Base-by-base conservation (phyloP, 2,329 filamentous ascomycete species). In the Didymella arachidicola region DNA sequence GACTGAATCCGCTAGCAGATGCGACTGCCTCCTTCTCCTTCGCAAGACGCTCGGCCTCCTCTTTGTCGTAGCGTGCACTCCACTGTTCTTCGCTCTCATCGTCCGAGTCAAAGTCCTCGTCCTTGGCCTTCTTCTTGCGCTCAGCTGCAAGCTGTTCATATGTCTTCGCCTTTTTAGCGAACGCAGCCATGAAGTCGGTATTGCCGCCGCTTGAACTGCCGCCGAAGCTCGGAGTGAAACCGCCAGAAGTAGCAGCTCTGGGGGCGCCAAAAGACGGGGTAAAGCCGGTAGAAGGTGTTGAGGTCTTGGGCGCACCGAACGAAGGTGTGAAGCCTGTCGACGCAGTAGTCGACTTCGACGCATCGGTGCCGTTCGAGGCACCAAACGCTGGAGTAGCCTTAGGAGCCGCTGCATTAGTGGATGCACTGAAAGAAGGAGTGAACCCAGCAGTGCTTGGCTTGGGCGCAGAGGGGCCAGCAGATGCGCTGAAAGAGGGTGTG, bases 61-160 rank as follows among this genome's bases (percentile, higher is more conserved):
- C 49, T 26, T 66, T 60, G 45, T 77, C 72, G 32, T 69, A 76
- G 18, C 68, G 68, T 8, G 68, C 67, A 36, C 69, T 70, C 70
- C 72, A 77, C 45, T 74, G 62, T 52, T 70, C 72, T 46, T 75
- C 63, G 12, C 66, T 71, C 54, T 77, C 74, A 5, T 76, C 72
- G 30, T 78, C 74, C 2, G 70, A 73, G 51, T 77, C 74, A n/a
- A 65, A 76, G 29, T 77, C 74, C 29, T 66, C 74, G 12, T 69
- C 70, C 55, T 67, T 72, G 7, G 69, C 74, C 58, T 77, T 76
- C 55, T 71, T 64, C 64, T 76, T 76, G 7, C 70, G 71, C 54
- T 76, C 73, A 5, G 69, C 70, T 30, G 67, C 65, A 34, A 75
- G 69, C 51, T 75, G 56, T 43, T 76, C 72, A 27, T 66, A 69